Conservation (phyloP, 106 monocot genomes). For the Dendrobium catenatum region DNA sequence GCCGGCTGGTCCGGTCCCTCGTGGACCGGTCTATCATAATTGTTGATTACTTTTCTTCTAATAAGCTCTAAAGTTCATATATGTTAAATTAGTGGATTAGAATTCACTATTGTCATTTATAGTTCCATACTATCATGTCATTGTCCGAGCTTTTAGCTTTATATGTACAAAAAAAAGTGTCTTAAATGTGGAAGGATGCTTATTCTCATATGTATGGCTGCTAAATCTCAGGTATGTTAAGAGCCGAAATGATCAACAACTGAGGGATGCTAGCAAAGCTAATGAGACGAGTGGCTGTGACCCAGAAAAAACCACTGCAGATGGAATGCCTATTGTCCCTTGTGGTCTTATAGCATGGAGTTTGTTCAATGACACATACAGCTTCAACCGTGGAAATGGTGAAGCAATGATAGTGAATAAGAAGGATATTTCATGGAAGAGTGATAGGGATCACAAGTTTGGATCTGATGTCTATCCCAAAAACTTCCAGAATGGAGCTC, state of each 20-base stretch:
- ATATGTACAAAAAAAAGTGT: no score
- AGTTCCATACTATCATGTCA: no score
- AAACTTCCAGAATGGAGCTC: conserved; percentile 72
- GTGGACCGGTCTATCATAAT: no score
- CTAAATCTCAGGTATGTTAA: conserved; percentile 75
- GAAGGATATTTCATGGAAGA: conserved; percentile 87
- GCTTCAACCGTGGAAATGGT: conserved; percentile 22
- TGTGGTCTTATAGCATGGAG: conserved; percentile 99
- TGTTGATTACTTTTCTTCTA: no score
- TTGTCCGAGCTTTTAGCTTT: no score
- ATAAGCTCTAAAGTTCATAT: no score
- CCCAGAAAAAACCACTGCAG: conserved; percentile 46
- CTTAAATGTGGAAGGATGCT: background rate
- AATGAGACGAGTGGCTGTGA: conserved; percentile 62
- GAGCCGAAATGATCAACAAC: conserved; percentile 83
- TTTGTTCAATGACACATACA: conserved; percentile 93
- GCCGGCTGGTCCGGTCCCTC: no score
- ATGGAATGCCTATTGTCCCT: conserved; percentile 70
- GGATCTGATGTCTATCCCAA: conserved; percentile 76
- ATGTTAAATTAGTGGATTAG: no score
- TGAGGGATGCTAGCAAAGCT: conserved; percentile 33
- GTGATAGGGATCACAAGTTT: conserved; percentile 91
- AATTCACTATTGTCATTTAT: no score
- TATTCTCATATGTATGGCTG: background rate
- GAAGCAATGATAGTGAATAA: conserved; percentile 52